A percentile compares a stretch with the other conserved stretches of the same genome.
These are phyloP conservation scores for Cystobasidium ongulense DNA, from an alignment of 768 basidiomycete species.

Conservation along the genomic window DNA sequence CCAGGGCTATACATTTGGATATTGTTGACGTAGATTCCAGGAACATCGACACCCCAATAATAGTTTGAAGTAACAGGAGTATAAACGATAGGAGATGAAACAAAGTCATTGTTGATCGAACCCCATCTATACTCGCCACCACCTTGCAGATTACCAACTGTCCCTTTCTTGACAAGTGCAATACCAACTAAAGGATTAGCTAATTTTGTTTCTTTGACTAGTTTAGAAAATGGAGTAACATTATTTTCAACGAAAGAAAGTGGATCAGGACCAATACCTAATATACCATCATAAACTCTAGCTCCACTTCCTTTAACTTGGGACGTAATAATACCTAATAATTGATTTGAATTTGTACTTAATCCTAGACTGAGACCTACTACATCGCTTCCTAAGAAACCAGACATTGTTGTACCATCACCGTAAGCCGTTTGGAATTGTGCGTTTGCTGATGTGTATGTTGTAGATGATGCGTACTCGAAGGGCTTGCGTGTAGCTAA, in stretches of 20 bases:
- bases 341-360: neutral
- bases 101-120: neutral
- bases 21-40: neutral
- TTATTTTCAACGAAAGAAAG: slow-evolving; percentile 12
- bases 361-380: neutral
- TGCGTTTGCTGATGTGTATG: neutral
- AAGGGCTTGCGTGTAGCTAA: slow-evolving; percentile 2
- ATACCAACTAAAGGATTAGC: neutral
- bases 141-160: neutral
- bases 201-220: slow-evolving; percentile 19
- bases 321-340: slow-evolving; percentile 11
- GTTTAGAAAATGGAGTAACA: slow-evolving; percentile 20
- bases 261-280: slow-evolving; percentile 30
- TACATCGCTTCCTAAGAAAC: neutral
- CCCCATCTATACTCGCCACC: slow-evolving; percentile 31
- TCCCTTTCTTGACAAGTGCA: slow-evolving; percentile 6
- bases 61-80: slow-evolving; percentile 21
- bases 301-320: neutral
- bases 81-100: slow-evolving; percentile 4
- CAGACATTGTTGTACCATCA: slow-evolving; percentile 15
- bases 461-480: neutral
- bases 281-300: slow-evolving; percentile 17
- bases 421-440: slow-evolving; percentile 12
- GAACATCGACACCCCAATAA: slow-evolving; percentile 31
- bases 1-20: neutral